Base-by-base conservation (phyloP, 2,329 filamentous ascomycete genomes). In the Diaporthe sp. region DNA sequence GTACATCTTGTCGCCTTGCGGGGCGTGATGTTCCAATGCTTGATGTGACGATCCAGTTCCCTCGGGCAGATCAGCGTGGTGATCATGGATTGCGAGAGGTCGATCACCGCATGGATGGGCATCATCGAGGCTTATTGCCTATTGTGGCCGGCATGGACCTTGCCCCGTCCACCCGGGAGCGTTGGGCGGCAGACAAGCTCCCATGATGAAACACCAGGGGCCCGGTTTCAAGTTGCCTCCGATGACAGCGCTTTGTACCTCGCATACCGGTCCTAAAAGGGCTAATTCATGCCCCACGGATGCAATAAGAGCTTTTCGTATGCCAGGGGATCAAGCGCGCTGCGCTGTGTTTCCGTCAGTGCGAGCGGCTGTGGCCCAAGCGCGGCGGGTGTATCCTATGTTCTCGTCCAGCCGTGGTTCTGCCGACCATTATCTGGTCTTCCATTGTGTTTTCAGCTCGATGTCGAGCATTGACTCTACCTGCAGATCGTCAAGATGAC, bases 41-140 rank as follows among this genome's bases (percentile, higher is more conserved):
- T 53, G 65, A 28, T 68, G 65, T 68, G 46, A 53, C 31, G 65
- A 68, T 68, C 65, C 46, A 53, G 46, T 68, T 68, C 46, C 39
- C 17, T 6, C 31, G 10, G 31, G 13, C 31, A 68, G 65, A 68
- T 53, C 65, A 25, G 8, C 19, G 7, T 37, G 65, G 6, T 28
- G 46, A 68, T 53, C 65, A 53, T 37, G 22, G 46, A 8, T 68
- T 68, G 65, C 65, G 65, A 68, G 65, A 68, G 65, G 65, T 39
- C 46, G 46, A 68, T 53, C 65, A 28, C 31, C 46, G 46, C 46
- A 68, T 53, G 65, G 65, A 68, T 68, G 22, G 17, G 34, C 46
- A 39, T 8, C n/a, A 1, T 39, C n/a, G 65, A 53, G 31, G 65
- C 22, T 53, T 53, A 53, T 42, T 39, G 22, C 34, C 7, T 28